Evolutionary conservation across 352 stramenopile genomes (phyloP).

Genomic region (Phytophthora citricola): DNA sequence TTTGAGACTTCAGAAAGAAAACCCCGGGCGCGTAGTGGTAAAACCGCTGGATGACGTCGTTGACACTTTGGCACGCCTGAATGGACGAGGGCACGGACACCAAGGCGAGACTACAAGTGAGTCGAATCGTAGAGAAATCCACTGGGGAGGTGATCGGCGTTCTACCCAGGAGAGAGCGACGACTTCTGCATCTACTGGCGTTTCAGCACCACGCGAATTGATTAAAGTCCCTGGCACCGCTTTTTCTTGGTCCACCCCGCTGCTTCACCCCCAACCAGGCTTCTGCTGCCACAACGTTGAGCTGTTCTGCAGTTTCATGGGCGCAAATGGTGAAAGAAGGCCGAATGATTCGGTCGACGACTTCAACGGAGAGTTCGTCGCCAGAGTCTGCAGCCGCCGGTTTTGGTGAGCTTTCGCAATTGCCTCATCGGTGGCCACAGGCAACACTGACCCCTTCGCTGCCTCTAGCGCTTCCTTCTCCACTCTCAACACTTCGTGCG

Average conservation of each 20-base stretch:
- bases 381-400: neutral
- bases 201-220: too few relatives aligned
- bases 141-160: neutral
- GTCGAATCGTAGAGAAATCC: neutral
- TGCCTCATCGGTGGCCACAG: neutral
- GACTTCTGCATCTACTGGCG: too few relatives aligned
- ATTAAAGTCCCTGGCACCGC: too few relatives aligned
- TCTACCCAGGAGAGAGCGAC: neutral
- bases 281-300: neutral
- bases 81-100: neutral
- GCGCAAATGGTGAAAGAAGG: neutral
- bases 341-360: neutral
- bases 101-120: neutral
- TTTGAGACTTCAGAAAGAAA: constrained; percentile 13
- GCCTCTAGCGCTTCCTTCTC: neutral
- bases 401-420: neutral
- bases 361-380: neutral
- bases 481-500: neutral
- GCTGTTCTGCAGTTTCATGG: neutral
- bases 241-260: neutral
- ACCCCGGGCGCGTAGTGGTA: neutral
- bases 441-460: neutral
- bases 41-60: constrained; percentile 1
- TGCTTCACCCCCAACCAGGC: neutral
- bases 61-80: neutral